Percentiles rank a stretch among this genome's conserved stretches.
Conservation (phyloP, 2,329 filamentous ascomycete genomes). For the Cladosporium halotolerans region DNA sequence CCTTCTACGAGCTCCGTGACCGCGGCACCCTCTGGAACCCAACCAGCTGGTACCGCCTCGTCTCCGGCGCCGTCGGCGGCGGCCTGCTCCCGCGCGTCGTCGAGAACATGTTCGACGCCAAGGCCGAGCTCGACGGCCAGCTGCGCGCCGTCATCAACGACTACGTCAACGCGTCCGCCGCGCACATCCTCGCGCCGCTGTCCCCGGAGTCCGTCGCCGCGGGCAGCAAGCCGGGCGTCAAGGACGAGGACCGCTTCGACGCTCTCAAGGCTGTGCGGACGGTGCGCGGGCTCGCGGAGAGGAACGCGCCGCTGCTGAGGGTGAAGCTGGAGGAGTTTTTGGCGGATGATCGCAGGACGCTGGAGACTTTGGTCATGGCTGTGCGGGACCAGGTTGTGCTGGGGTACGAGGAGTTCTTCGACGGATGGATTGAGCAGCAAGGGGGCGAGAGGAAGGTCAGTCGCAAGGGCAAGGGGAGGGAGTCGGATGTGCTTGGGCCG, state of each 20-base stretch:
- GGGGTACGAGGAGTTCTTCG: conserved; percentile 60
- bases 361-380: conserved; percentile 60
- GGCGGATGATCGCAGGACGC: conserved; percentile 53
- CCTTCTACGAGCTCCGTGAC: conserved; percentile 62
- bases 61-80: conserved; percentile 37
- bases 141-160: conserved; percentile 59
- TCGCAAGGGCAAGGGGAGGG: conserved; percentile 54
- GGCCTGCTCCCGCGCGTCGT: conserved; percentile 59
- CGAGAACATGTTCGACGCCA: conserved; percentile 66
- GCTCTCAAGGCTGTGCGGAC: conserved; percentile 32
- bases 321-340: conserved; percentile 56
- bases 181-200: conserved; percentile 40
- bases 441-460: conserved; percentile 27
- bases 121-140: conserved; percentile 59
- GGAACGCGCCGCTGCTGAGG: conserved; percentile 51
- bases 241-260: conserved; percentile 18
- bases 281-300: conserved; percentile 50
- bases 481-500: conserved; percentile 59
- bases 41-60: conserved; percentile 53
- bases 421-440: conserved; percentile 41
- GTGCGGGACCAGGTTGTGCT: conserved; percentile 59
- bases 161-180: conserved; percentile 55
- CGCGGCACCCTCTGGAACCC: conserved; percentile 62
- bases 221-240: background rate
- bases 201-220: conserved; percentile 2